Base-by-base conservation (phyloP, 441 rosid genomes). In the Pelargonium myrrhifolium region DNA sequence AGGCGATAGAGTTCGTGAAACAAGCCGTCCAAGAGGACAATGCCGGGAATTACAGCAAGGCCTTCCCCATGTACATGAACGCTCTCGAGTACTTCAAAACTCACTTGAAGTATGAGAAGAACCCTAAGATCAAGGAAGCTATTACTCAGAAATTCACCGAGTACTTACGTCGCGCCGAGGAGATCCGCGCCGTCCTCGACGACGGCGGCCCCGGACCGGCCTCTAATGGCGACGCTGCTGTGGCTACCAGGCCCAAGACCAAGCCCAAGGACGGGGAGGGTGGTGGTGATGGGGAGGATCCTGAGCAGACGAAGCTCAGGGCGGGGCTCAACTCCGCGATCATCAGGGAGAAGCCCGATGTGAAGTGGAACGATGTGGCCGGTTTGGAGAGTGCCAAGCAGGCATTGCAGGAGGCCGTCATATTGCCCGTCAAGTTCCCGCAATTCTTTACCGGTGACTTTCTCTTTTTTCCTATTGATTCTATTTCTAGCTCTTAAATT, bases 21-120 rank as follows among this genome's bases (percentile, higher is more conserved):
- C 99, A 94, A 77, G 99, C 99, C 3, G 97, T 94, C 1, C 83
- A 80, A 14, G 99, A 89, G 64, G 99, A 94, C 51, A 89, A 89
- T 82, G 96, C 89, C 0, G 99, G 97, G 9, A 91, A 94, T 76
- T 94, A 94, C 84, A 81, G 83, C 26, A 94, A 88, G 69, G 99
- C 99, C 39, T 91, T 94, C 49, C 97, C 96, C 76, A 72, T 94
- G 10, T 94, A 94, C 75, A 94, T 87, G 97, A 91, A 14, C 53
- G 53, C 53, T 45, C 53, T 45, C 53, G 53, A 94, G 84, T 91
- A 94, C 86, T 94, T 94, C 85, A 88, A 86, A 74, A 91, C 99
- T 75, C 99, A 94, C 73, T 79, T 94, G 78, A 94, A 94, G 83
- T 93, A 93, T 81, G 99, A 91, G 88, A 93, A 87, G 84, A 93